Evolutionary conservation across 768 basidiomycete genomes (phyloP).

Genomic region (Leucosporidium scottii): DNA sequence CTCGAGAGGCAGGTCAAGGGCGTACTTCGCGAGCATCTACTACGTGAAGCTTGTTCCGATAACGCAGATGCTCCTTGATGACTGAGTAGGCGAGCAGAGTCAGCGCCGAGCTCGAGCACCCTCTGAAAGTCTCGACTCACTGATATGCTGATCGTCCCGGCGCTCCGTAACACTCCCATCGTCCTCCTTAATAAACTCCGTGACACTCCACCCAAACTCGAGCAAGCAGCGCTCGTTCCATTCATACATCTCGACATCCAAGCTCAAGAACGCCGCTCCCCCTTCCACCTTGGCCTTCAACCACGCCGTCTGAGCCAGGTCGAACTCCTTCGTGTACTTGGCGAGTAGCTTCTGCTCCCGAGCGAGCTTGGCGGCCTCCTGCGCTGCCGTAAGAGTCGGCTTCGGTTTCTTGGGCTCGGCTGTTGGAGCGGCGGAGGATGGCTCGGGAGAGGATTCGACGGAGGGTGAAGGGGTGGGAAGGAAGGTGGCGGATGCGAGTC

Average conservation of each 20-base stretch:
- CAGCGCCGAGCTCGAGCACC: not conserved
- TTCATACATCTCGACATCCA: slow-evolving; percentile 31
- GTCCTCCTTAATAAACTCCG: slow-evolving; percentile 5
- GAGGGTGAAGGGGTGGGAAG: not conserved
- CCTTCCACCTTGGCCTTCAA: slow-evolving; percentile 6
- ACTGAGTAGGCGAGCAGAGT: slow-evolving; percentile 1
- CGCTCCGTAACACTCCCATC: slow-evolving; percentile 3
- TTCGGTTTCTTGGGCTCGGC: not conserved
- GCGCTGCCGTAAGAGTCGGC: not conserved
- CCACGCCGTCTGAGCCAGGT: slow-evolving; percentile 4
- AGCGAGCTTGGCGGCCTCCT: slow-evolving; percentile 5
- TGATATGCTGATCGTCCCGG: slow-evolving; percentile 18
- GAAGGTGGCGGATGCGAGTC: not conserved
- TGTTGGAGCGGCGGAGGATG: not conserved
- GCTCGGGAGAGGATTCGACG: not conserved
- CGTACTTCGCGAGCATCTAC: slow-evolving; percentile 19
- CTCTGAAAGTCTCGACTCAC: not conserved
- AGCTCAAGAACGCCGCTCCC: slow-evolving; percentile 18
- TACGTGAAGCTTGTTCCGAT: slow-evolving; percentile 6
- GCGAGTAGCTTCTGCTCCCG: not conserved
- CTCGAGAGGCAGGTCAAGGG: not conserved
- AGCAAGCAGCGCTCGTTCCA: slow-evolving; percentile 1
- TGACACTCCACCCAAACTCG: slow-evolving; percentile 27
- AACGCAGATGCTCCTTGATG: slow-evolving; percentile 14
- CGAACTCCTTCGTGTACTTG: slow-evolving; percentile 10